Percentiles rank a stretch among this genome's conserved stretches.
phyloP scores from a whole-genome alignment of 129 eudicot species.

The Escallonia rubra region DNA sequence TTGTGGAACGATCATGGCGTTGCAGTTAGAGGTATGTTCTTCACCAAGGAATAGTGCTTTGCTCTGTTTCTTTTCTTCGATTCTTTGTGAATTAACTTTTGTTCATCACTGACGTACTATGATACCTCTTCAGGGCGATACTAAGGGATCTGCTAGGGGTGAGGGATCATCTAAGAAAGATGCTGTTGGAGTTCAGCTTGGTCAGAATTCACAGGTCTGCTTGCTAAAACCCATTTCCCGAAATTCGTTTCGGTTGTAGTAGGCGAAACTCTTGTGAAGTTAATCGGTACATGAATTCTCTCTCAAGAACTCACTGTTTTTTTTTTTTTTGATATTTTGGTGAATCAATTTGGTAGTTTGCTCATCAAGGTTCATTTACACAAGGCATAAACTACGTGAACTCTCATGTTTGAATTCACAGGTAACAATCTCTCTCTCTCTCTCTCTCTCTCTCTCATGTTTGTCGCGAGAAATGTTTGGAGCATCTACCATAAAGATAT shows the following conservation, averaged over 20 bases:
- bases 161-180: conserved; percentile 68
- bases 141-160: conserved; percentile 81
- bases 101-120: conserved; percentile 9
- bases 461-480: no score
- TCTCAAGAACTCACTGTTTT: not conserved
- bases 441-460: not conserved
- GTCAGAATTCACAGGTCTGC: conserved; percentile 59
- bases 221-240: not conserved
- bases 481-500: no score
- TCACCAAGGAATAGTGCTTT: not conserved
- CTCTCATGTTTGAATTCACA: conserved; percentile 43
- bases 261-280: not conserved
- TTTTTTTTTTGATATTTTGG: not conserved
- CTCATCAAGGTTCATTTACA: conserved; percentile 73
- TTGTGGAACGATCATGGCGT: conserved; percentile 14
- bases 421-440: conserved; percentile 28
- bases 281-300: not conserved
- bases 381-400: conserved; percentile 72
- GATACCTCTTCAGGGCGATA: conserved; percentile 56
- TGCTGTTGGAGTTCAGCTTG: conserved; percentile 53
- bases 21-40: conserved; percentile 70
- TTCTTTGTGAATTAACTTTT: not conserved
- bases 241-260: not conserved
- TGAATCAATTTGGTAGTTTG: conserved; percentile 44
- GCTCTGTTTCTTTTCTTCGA: not conserved